A percentile compares a stretch with the other conserved stretches of the same genome.
Conservation (phyloP, 2,329 filamentous ascomycete genomes). For the Microascus cirrosus region DNA sequence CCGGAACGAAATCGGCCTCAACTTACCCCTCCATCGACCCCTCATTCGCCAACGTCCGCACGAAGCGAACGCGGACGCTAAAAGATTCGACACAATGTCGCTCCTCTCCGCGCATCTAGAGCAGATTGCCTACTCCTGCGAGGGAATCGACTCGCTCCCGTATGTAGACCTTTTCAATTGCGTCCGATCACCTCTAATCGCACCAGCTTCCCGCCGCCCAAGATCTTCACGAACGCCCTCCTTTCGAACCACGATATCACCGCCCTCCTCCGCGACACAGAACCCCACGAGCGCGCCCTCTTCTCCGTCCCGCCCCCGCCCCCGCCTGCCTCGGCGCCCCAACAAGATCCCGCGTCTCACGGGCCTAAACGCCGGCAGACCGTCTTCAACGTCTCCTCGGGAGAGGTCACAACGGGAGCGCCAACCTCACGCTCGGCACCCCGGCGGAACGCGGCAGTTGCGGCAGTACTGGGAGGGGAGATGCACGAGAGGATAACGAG, state of each 20-base stretch:
- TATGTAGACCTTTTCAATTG: constrained; percentile 25
- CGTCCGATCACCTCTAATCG: background rate
- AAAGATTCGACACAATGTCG: constrained; percentile 42
- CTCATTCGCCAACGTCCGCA: background rate
- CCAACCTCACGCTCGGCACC: constrained; percentile 37
- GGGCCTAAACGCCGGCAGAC: constrained; percentile 41
- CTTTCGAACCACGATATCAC: constrained; percentile 87
- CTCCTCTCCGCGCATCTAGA: constrained; percentile 61
- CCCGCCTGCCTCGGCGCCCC: constrained; percentile 23
- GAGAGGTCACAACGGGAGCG: constrained; percentile 48
- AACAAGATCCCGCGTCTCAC: constrained; percentile 25
- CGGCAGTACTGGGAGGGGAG: constrained; percentile 77
- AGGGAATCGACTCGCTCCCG: constrained; percentile 66
- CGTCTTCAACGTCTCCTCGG: constrained; percentile 54
- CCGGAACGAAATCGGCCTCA: background rate
- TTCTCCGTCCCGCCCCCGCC: constrained; percentile 77
- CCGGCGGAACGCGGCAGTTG: constrained; percentile 71
- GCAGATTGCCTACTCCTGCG: constrained; percentile 66
- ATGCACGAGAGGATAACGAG: constrained; percentile 69
- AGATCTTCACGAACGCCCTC: constrained; percentile 89
- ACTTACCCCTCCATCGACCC: background rate
- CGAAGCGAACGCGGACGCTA: background rate
- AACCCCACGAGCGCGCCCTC: constrained; percentile 84
- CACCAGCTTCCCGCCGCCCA: constrained; percentile 73
- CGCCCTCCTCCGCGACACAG: constrained; percentile 85